Evolutionary conservation across 2,329 filamentous ascomycete species (phyloP).

Genomic region (Penicillium rolfsii): DNA sequence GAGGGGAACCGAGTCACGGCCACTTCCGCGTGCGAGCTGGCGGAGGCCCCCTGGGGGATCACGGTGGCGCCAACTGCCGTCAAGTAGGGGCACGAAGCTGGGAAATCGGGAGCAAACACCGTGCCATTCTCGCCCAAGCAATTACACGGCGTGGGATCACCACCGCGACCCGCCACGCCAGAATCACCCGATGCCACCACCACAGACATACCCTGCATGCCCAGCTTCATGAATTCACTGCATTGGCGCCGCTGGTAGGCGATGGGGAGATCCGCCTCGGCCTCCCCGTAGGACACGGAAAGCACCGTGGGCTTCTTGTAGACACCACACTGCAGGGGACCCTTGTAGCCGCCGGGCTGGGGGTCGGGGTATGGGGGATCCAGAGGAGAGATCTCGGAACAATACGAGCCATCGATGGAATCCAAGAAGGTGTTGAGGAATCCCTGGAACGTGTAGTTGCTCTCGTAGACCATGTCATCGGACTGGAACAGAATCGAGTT

Average conservation of each 20-base stretch:
- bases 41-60: constrained; percentile 36
- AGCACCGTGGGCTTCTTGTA: constrained; percentile 44
- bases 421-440: constrained; percentile 55
- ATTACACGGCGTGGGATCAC: constrained; percentile 35
- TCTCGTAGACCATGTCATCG: constrained; percentile 47
- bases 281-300: constrained; percentile 42
- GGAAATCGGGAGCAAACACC: constrained; percentile 46
- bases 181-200: constrained; percentile 53
- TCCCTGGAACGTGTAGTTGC: constrained; percentile 43
- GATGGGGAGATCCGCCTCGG: constrained; percentile 40
- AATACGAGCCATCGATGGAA: constrained; percentile 55
- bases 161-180: constrained; percentile 43
- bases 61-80: constrained; percentile 47
- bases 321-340: constrained; percentile 49
- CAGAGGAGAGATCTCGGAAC: constrained; percentile 46
- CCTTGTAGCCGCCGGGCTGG: constrained; percentile 46
- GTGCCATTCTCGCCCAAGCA: constrained; percentile 40
- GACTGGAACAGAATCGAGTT: constrained; percentile 53
- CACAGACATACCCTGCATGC: constrained; percentile 53
- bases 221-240: constrained; percentile 54
- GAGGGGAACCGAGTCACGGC: constrained; percentile 44
- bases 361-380: constrained; percentile 51
- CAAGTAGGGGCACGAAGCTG: constrained; percentile 39
- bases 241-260: constrained; percentile 46
- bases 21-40: constrained; percentile 38